Evolutionary conservation across 768 basidiomycete species (phyloP).

Genomic region (Leccinum disarticulatum): DNA sequence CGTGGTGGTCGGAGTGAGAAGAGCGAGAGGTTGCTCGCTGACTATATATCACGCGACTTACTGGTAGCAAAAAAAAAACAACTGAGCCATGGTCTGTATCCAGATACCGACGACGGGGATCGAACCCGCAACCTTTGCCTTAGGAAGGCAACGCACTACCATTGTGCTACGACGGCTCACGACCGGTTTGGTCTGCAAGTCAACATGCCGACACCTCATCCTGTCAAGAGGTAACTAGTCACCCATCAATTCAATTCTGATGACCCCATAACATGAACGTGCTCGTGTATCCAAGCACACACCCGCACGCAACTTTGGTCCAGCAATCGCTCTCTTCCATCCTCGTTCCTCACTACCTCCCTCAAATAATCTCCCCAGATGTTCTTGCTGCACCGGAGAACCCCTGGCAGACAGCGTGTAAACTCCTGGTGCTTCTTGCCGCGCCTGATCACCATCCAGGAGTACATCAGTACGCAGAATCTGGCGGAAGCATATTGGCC

Average conservation of each 20-base stretch:
- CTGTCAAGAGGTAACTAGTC: neutral
- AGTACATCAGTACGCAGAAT: conserved; percentile 59
- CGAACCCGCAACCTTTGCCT: conserved; percentile 41
- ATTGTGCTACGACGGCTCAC: conserved; percentile 40
- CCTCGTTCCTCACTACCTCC: conserved; percentile 73
- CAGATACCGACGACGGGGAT: conserved; percentile 38
- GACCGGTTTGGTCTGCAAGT: fast-evolving
- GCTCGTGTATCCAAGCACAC: conserved; percentile 68
- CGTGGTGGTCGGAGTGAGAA: conserved; percentile 1
- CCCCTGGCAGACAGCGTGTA: conserved; percentile 78
- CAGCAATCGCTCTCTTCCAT: conserved; percentile 53
- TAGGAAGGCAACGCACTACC: conserved; percentile 41
- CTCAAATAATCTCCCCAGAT: conserved; percentile 63
- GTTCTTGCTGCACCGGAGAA: conserved; percentile 56
- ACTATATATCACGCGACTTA: too few relatives aligned
- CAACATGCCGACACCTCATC: neutral
- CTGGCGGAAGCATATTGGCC: conserved; percentile 71
- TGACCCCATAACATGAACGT: conserved; percentile 77
- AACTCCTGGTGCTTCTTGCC: conserved; percentile 79
- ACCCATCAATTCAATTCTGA: too few relatives aligned
- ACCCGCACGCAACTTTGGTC: conserved; percentile 47
- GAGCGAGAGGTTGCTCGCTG: neutral
- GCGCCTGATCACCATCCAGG: conserved; percentile 40
- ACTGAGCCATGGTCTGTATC: conserved; percentile 24
- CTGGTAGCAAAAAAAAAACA: conserved; percentile 7